Conservation (phyloP, 2,329 filamentous ascomycete genomes). For the Annulohypoxylon truncatum region DNA sequence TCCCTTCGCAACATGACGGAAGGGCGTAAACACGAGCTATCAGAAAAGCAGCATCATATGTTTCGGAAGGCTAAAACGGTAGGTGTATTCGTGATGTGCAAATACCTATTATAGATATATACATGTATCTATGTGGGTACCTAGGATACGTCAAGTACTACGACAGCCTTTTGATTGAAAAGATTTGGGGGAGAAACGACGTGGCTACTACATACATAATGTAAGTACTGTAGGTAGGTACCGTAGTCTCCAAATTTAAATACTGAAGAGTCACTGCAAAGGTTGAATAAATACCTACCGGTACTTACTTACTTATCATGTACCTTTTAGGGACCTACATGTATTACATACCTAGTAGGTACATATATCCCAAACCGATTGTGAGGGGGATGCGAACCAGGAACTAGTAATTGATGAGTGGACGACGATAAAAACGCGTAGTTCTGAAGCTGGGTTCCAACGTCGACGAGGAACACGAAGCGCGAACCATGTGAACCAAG, state of each 20-base stretch:
- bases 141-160: neutral
- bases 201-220: too few relatives aligned
- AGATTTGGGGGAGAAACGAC: neutral
- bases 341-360: neutral
- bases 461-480: constrained; percentile 13
- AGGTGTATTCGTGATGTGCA: neutral
- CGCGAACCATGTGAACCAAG: neutral
- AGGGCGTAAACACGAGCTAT: constrained; percentile 3
- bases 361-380: constrained; percentile 18
- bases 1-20: neutral
- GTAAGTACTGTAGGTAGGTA: too few relatives aligned
- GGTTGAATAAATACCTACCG: neutral
- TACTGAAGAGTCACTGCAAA: neutral
- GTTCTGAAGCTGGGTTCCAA: constrained; percentile 10
- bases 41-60: constrained; percentile 12
- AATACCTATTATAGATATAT: neutral
- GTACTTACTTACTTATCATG: too few relatives aligned
- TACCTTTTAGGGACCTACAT: too few relatives aligned
- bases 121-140: too few relatives aligned
- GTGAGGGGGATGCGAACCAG: neutral
- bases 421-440: constrained; percentile 8
- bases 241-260: neutral
- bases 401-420: constrained; percentile 8
- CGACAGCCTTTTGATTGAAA: neutral
- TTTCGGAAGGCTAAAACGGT: constrained; percentile 7